Conservation (phyloP, 2,329 filamentous ascomycete species). For the Xylariaceae sp. region DNA sequence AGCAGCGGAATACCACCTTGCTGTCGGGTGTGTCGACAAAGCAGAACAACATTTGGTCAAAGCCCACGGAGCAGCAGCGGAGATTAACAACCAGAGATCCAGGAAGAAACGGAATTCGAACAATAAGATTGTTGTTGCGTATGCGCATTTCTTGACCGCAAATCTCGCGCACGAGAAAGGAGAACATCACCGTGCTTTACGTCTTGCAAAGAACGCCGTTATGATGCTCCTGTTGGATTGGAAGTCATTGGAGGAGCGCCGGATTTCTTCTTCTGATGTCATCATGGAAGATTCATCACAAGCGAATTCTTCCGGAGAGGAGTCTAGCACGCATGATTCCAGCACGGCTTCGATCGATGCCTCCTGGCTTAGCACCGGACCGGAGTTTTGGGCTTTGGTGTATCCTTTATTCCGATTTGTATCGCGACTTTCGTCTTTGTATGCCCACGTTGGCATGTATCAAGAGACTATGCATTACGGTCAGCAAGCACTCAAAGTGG, state of each 20-base stretch:
- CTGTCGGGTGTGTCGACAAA: conserved; percentile 61
- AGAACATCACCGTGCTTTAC: conserved; percentile 54
- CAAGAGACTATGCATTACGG: conserved; percentile 86
- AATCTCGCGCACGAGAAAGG: conserved; percentile 61
- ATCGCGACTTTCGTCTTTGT: conserved; percentile 70
- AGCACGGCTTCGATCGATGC: conserved; percentile 22
- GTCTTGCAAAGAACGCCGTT: conserved; percentile 54
- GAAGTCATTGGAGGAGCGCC: conserved; percentile 46
- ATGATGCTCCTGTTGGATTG: conserved; percentile 54
- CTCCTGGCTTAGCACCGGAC: conserved; percentile 42
- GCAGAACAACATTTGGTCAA: conserved; percentile 43
- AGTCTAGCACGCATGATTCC: conserved; percentile 28
- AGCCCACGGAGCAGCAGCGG: conserved; percentile 37
- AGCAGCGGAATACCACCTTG: conserved; percentile 70
- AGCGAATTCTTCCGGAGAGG: conserved; percentile 22
- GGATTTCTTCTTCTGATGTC: conserved; percentile 14
- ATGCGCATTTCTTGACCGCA: conserved; percentile 62
- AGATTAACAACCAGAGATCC: conserved; percentile 18
- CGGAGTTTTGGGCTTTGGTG: conserved; percentile 77
- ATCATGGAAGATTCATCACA: conserved; percentile 25
- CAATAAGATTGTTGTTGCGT: conserved; percentile 52
- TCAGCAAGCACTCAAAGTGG: conserved; percentile 77
- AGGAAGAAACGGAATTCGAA: conserved; percentile 37
- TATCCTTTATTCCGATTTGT: conserved; percentile 68
- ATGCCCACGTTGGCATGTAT: conserved; percentile 79